phyloP scores from a whole-genome alignment of 2,329 filamentous ascomycete species.

The Incumbomyces lentus region DNA sequence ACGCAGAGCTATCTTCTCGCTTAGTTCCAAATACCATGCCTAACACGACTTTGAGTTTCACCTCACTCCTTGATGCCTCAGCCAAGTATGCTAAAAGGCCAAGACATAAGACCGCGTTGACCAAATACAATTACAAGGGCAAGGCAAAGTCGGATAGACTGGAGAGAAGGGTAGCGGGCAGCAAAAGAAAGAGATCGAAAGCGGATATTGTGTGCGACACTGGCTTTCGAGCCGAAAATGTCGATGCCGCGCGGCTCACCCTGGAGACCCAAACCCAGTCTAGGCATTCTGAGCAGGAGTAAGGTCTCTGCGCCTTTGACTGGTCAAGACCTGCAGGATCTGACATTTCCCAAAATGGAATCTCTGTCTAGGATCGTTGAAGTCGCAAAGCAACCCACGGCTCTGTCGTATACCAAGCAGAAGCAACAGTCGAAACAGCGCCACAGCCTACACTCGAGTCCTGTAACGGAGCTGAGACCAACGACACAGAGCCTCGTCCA shows the following conservation, averaged over 20 bases:
- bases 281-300: slow-evolving; percentile 16
- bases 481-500: no score
- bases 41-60: no score
- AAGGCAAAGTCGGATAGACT: neutral
- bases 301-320: slow-evolving; percentile 11
- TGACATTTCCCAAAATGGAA: slow-evolving; percentile 20
- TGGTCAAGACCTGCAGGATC: slow-evolving; percentile 15
- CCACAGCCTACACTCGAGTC: no score
- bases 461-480: no score
- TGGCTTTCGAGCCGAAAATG: slow-evolving; percentile 19
- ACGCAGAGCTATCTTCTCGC: no score
- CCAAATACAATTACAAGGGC: slow-evolving; percentile 18
- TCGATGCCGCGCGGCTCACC: slow-evolving; percentile 15
- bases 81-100: slow-evolving; percentile 16
- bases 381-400: neutral
- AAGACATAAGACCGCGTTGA: slow-evolving; percentile 15
- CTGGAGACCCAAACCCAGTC: slow-evolving; percentile 12
- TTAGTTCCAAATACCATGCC: no score
- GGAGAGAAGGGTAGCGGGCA: neutral
- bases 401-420: neutral
- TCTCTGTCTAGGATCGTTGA: slow-evolving; percentile 12
- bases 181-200: slow-evolving; percentile 8
- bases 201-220: slow-evolving; percentile 8
- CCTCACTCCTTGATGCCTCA: slow-evolving; percentile 7
- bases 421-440: neutral